Conservation (phyloP, 495 filamentous ascomycete species). For the Daldinia decipiens region DNA sequence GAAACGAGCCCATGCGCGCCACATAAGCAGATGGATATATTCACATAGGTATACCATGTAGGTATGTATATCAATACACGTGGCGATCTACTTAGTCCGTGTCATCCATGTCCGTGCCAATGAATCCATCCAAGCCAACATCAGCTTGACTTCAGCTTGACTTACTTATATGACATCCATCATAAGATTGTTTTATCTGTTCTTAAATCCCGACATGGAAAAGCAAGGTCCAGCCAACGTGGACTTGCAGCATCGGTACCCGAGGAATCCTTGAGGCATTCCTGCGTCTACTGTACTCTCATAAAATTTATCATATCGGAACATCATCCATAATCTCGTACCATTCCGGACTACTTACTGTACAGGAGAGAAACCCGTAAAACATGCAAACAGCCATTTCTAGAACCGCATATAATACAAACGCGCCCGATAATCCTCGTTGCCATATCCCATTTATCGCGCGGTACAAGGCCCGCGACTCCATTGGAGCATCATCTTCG, state of each 20-base stretch:
- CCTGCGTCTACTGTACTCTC: neutral
- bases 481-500: constrained; percentile 3
- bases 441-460: constrained; percentile 19
- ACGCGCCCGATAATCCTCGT: constrained; percentile 9
- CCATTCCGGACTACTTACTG: constrained; percentile 36
- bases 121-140: neutral
- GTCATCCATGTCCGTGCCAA: neutral
- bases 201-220: neutral
- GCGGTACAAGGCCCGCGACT: neutral
- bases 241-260: neutral
- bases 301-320: neutral
- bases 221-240: neutral
- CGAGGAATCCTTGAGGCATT: neutral
- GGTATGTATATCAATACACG: too few species aligned
- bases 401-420: constrained; percentile 41
- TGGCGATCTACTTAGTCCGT: neutral
- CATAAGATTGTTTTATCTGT: neutral
- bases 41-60: neutral
- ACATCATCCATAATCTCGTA: constrained; percentile 30
- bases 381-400: constrained; percentile 31
- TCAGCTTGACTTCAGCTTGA: neutral
- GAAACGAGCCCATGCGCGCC: neutral
- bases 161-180: neutral
- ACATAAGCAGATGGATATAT: neutral
- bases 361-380: constrained; percentile 39